Evolutionary conservation across 2,329 filamentous ascomycete species (phyloP).

Genomic region (Talaromyces albobiverticillius): DNA sequence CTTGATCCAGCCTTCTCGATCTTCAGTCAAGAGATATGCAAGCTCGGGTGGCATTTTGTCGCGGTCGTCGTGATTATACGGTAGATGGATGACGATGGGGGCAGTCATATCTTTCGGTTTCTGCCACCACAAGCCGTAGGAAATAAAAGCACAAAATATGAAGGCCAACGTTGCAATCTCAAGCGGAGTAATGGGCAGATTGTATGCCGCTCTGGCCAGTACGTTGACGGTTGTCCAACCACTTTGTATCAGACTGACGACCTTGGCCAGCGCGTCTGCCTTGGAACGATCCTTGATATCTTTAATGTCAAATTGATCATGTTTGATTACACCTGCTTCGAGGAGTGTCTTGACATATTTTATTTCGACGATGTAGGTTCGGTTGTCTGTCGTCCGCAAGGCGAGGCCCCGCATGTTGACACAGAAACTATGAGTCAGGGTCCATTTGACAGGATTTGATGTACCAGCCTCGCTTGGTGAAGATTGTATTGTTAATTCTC

Average conservation of each 20-base stretch:
- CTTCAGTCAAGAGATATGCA: neutral
- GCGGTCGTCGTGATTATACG: constrained; percentile 6
- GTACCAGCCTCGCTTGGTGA: neutral
- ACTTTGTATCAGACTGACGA: constrained; percentile 15
- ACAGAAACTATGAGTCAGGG: neutral
- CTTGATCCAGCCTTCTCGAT: constrained; percentile 4
- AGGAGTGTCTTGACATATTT: constrained; percentile 2
- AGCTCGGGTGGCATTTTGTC: constrained; percentile 6
- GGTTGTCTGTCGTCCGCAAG: neutral
- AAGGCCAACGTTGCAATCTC: constrained; percentile 18
- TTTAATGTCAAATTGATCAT: constrained; percentile 1
- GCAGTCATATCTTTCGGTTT: constrained; percentile 20
- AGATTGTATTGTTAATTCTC: too few species aligned
- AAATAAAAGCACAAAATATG: constrained; percentile 11
- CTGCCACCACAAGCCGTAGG: constrained; percentile 18
- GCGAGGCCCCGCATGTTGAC: constrained; percentile 1
- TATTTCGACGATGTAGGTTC: neutral
- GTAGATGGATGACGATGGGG: constrained; percentile 15
- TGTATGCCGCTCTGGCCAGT: constrained; percentile 15
- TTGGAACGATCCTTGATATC: constrained; percentile 19
- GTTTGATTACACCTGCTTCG: constrained; percentile 13
- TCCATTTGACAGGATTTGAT: neutral
- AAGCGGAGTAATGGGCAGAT: constrained; percentile 14
- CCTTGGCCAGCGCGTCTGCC: constrained; percentile 16
- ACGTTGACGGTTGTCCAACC: constrained; percentile 13